Conservation (phyloP, 306 rosid species). For the Cucurbita pepo region DNA sequence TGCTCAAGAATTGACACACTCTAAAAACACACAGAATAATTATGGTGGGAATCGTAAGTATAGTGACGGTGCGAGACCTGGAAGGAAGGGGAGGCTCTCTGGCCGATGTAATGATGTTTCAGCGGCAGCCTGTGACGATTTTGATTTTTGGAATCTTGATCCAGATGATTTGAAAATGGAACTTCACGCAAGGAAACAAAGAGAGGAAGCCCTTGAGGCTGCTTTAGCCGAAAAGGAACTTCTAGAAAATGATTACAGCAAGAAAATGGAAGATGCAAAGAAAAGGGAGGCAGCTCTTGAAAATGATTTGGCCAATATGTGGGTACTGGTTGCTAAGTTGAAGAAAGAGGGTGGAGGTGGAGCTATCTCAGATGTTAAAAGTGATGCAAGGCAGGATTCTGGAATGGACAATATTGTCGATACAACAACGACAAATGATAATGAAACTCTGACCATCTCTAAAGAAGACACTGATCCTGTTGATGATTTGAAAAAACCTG, state of each 20-base stretch:
- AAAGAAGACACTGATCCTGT: slow-evolving; percentile 40
- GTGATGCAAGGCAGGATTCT: slow-evolving; percentile 32
- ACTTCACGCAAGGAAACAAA: slow-evolving; percentile 83
- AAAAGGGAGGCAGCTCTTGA: slow-evolving; percentile 89
- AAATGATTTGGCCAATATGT: slow-evolving; percentile 98
- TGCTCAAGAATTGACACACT: slow-evolving; percentile 55
- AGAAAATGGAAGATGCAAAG: slow-evolving; percentile 76
- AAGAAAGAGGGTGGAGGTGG: slow-evolving; percentile 82
- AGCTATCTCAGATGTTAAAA: slow-evolving; percentile 39
- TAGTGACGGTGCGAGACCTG: slow-evolving; percentile 44
- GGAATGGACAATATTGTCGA: slow-evolving; percentile 27
- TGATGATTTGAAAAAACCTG: slow-evolving; percentile 37
- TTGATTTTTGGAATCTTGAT: slow-evolving; percentile 76
- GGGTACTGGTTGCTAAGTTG: slow-evolving; percentile 98
- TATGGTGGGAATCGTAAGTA: slow-evolving; percentile 62
- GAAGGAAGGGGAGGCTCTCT: slow-evolving; percentile 70
- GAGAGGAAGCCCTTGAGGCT: slow-evolving; percentile 86
- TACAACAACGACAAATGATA: slow-evolving; percentile 21
- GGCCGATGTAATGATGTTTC: slow-evolving; percentile 47
- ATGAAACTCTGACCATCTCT: slow-evolving; percentile 15
- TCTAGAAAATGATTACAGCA: slow-evolving; percentile 67
- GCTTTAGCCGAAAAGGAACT: slow-evolving; percentile 84
- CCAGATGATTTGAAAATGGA: slow-evolving; percentile 72
- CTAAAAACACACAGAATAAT: slow-evolving; percentile 40
- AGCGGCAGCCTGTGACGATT: slow-evolving; percentile 39